Percentiles rank a stretch among this genome's conserved stretches.
Conservation (phyloP, 805 yeast genomes). For the Wickerhamiella domercqiae region DNA sequence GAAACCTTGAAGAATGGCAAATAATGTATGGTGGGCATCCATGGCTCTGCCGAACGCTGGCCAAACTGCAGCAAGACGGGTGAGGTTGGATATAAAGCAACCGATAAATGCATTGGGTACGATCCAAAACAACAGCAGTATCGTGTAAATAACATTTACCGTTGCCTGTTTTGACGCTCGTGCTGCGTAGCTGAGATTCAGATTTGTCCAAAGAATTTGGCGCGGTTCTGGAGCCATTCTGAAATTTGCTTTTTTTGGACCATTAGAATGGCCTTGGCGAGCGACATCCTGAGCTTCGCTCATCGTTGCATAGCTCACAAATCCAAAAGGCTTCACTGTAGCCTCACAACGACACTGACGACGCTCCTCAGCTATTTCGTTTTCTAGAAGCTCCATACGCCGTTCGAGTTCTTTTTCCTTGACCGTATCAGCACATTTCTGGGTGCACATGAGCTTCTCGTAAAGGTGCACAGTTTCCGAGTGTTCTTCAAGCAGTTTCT, state of each 20-base stretch:
- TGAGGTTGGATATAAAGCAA: slow-evolving; percentile 25
- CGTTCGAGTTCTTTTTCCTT: background rate
- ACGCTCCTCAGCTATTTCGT: slow-evolving; percentile 17
- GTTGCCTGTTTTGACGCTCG: slow-evolving; percentile 22
- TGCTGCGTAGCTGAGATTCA: slow-evolving; percentile 18
- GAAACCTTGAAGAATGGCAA: slow-evolving; percentile 27
- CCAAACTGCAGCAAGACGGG: slow-evolving; percentile 26
- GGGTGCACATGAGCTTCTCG: slow-evolving; percentile 12
- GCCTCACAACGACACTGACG: slow-evolving; percentile 7
- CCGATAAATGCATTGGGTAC: slow-evolving; percentile 29
- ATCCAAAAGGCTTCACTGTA: slow-evolving; percentile 20
- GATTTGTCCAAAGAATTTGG: slow-evolving; percentile 26
- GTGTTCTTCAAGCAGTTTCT: slow-evolving; percentile 18
- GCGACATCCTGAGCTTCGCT: slow-evolving; percentile 19
- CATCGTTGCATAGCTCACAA: slow-evolving; percentile 20
- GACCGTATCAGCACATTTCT: background rate
- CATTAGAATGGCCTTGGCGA: slow-evolving; percentile 2
- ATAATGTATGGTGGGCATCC: slow-evolving; percentile 16
- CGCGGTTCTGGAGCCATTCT: slow-evolving; percentile 24
- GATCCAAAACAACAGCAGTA: slow-evolving; percentile 24
- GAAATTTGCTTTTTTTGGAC: slow-evolving; percentile 9
- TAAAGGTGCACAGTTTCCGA: slow-evolving; percentile 14
- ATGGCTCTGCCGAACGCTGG: slow-evolving; percentile 21
- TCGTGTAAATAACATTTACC: slow-evolving; percentile 22
- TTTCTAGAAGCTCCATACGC: slow-evolving; percentile 10